Percentiles rank a stretch among this genome's conserved stretches.
These are phyloP conservation scores for Didymella keratinophila DNA, from an alignment of 2,329 filamentous ascomycete species.

Conservation along the genomic window DNA sequence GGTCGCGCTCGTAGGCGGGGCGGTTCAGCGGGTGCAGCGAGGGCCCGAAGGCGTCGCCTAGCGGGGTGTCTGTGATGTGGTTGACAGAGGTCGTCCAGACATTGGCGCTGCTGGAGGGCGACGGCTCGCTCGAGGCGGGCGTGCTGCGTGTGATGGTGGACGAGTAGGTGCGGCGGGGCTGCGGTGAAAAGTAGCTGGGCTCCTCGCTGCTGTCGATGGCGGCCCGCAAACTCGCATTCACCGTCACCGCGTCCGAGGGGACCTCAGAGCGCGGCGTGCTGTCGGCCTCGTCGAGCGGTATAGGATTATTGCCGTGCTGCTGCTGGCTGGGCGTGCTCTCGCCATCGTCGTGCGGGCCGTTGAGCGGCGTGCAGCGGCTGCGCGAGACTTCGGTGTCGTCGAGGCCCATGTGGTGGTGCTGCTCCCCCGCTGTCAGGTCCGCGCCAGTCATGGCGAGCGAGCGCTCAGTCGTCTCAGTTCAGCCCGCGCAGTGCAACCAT, in stretches of 20 bases:
- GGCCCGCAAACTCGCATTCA: conserved; percentile 22
- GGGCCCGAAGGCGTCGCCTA: conserved; percentile 16
- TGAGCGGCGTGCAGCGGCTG: conserved; percentile 7
- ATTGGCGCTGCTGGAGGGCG: conserved; percentile 42
- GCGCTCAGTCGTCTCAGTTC: conserved; percentile 39
- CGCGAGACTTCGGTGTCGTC: conserved; percentile 9
- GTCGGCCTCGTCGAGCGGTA: conserved; percentile 44
- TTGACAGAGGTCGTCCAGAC: conserved; percentile 37
- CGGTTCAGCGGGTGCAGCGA: conserved; percentile 38
- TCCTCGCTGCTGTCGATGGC: conserved; percentile 30
- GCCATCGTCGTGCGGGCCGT: conserved; percentile 7
- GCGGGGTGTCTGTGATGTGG: conserved; percentile 15
- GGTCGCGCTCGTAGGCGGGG: conserved; percentile 52
- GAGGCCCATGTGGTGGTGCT: conserved; percentile 30
- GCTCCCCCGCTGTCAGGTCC: conserved; percentile 35
- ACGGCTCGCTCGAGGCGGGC: conserved; percentile 41
- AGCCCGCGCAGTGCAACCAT: conserved; percentile 44
- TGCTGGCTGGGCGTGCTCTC: conserved; percentile 20
- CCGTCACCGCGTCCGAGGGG: conserved; percentile 37
- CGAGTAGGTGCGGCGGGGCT: conserved; percentile 47
- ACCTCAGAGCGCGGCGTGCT: conserved; percentile 53
- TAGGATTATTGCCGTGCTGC: conserved; percentile 1
- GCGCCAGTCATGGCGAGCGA: conserved; percentile 42
- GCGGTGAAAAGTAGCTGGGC: conserved; percentile 51
- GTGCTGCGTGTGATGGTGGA: conserved; percentile 42